Evolutionary conservation across 1,284 basidiomycete genomes (phyloP), one percentile per base, ranked within the genome.

Genomic region (Vanrija humicola): DNA sequence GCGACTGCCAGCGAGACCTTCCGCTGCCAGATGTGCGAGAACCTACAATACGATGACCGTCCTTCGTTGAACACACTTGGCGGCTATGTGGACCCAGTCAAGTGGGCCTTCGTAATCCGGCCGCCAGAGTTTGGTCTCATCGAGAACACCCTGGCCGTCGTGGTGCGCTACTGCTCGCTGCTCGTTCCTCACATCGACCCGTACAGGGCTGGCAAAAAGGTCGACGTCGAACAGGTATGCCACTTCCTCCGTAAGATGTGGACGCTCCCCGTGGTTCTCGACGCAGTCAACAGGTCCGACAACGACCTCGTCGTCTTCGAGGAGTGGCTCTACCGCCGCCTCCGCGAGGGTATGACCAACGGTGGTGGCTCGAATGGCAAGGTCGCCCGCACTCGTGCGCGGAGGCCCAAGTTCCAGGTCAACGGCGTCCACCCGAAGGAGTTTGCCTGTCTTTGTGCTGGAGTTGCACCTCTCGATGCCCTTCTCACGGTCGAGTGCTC

Each of bases 11-110:
- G 52, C 6, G 43, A 61, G 19, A 58, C 57, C 23, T 74, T 69
- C 58, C 58, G 61, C 44, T 76, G 74, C 49, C 60, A 63, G 40
- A 71, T 73, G 64, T 76, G 74, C 57, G 51, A 58, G n/a, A 53
- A 62, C 15, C 45, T 64, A 3, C 57, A 63, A 19, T 59, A 59
- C 25, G 64, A 68, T 46, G 58, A 68, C 48, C 62, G 66, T n/a
- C 65, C 69, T 7, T 66, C 64, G 9, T 43, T 71, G 28, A 44
- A 68, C 40, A 54, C 48, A 6, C 53, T 73, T 29, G 57, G 59
- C 0, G 16, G 25, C 3, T 50, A 67, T 6, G 58, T 63, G 23
- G 58, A 65, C 26, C 44, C 61, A 0, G 38, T 57, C 9, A 46
- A 58, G 46, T 69, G 62, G 58, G 64, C 61, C 43, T 73, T 72